phyloP scores from a whole-genome alignment of 2,329 filamentous ascomycete genomes.

The Nothophaeocryptopus gaeumannii region DNA sequence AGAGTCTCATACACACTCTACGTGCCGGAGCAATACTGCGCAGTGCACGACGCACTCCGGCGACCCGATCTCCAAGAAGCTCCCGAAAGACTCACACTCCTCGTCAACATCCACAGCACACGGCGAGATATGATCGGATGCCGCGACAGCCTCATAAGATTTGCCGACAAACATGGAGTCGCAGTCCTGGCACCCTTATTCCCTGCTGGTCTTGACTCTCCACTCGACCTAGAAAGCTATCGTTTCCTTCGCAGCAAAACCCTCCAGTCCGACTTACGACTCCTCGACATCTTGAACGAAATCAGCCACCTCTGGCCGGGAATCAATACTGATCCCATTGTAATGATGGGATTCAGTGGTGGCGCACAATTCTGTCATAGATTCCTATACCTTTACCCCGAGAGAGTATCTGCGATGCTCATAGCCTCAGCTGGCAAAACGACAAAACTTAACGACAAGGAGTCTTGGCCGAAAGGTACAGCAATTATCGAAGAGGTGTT shows the following conservation, averaged over 20 bases:
- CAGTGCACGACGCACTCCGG: conserved; percentile 7
- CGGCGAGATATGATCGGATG: conserved; percentile 10
- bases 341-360: conserved; percentile 14
- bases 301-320: conserved; percentile 14
- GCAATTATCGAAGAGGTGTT: conserved; percentile 3
- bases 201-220: conserved; percentile 10
- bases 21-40: conserved; percentile 11
- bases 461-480: conserved; percentile 12
- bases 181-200: conserved; percentile 17
- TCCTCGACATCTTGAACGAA: conserved; percentile 15
- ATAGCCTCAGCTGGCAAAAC: conserved; percentile 13
- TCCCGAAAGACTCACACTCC: conserved; percentile 3
- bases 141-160: conserved; percentile 11
- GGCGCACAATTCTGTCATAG: conserved; percentile 18
- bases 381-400: conserved; percentile 14
- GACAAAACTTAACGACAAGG: conserved; percentile 8
- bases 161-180: conserved; percentile 10
- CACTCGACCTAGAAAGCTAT: conserved; percentile 14
- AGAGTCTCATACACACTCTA: conserved; percentile 17
- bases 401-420: conserved; percentile 8
- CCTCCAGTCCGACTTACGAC: conserved; percentile 5
- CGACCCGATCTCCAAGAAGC: neutral
- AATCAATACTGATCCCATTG: conserved; percentile 4
- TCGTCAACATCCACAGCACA: conserved; percentile 15
- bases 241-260: conserved; percentile 7